Evolutionary conservation across 1,284 basidiomycete species (phyloP).

Genomic region (Leccinum solheimii): DNA sequence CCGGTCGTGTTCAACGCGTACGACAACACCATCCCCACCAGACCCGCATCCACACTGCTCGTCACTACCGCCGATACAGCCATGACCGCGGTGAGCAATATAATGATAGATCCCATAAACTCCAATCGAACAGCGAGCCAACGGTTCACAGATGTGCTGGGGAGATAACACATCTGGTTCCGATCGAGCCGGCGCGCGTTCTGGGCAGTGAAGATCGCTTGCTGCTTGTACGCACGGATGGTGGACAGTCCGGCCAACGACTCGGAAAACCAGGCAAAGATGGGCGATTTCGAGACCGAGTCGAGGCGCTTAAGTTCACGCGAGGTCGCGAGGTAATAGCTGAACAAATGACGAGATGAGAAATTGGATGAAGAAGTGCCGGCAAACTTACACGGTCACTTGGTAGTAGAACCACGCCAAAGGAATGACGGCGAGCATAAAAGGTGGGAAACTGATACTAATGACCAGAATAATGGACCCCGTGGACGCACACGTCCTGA

Average conservation of each 20-base stretch:
- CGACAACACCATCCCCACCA: conserved; percentile 89
- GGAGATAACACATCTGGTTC: conserved; percentile 81
- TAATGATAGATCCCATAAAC: conserved; percentile 81
- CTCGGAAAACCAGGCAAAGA: conserved; percentile 90
- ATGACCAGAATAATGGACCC: conserved; percentile 81
- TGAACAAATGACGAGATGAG: conserved; percentile 29
- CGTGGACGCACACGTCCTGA: conserved; percentile 61
- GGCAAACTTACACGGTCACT: conserved; percentile 64
- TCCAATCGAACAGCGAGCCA: conserved; percentile 84
- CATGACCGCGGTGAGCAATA: conserved; percentile 71
- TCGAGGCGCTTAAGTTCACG: conserved; percentile 92
- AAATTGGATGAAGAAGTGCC: conserved; percentile 2
- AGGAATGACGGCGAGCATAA: conserved; percentile 76
- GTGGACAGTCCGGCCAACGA: conserved; percentile 82
- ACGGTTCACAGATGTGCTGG: conserved; percentile 72
- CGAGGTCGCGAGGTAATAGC: conserved; percentile 89
- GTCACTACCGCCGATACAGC: conserved; percentile 72
- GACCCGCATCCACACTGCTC: conserved; percentile 80
- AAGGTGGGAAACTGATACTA: conserved; percentile 77
- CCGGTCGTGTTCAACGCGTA: conserved; percentile 84
- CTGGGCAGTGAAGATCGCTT: conserved; percentile 70
- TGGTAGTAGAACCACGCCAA: conserved; percentile 73
- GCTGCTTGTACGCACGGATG: conserved; percentile 81
- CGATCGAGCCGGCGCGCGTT: conserved; percentile 81
- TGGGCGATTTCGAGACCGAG: conserved; percentile 86